Evolutionary conservation across 495 filamentous ascomycete genomes (phyloP).

Genomic region (Rostrohypoxylon terebratum): DNA sequence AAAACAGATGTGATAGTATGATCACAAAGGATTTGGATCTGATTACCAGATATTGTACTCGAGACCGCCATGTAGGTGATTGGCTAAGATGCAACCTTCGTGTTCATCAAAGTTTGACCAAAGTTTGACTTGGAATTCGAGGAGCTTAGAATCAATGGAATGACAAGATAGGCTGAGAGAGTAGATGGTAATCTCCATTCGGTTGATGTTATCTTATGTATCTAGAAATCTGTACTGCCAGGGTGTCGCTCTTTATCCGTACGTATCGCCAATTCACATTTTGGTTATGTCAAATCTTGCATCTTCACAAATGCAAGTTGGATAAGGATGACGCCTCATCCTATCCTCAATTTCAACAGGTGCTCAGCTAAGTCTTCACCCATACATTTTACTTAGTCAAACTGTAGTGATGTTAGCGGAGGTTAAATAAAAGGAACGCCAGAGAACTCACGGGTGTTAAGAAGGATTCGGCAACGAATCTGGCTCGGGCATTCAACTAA

Average conservation of each 20-base stretch:
- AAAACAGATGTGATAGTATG: too few species aligned
- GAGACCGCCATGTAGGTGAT: not conserved
- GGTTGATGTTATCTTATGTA: constrained; percentile 39
- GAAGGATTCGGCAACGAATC: constrained; percentile 98
- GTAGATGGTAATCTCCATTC: constrained; percentile 17
- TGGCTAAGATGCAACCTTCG: not conserved
- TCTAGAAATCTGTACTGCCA: constrained; percentile 25
- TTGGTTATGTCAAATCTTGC: constrained; percentile 34
- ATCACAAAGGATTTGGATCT: not conserved
- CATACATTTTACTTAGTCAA: constrained; percentile 40
- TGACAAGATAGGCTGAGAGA: not conserved
- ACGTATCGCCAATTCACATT: not conserved
- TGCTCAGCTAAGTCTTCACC: not conserved
- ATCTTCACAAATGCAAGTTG: constrained; percentile 15
- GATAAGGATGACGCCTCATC: constrained; percentile 22
- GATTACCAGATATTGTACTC: not conserved
- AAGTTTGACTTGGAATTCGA: not conserved
- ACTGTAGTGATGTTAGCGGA: constrained; percentile 35
- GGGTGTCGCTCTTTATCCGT: not conserved
- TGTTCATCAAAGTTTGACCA: not conserved
- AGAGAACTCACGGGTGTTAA: constrained; percentile 81
- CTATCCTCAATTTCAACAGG: constrained; percentile 18
- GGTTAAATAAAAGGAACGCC: not conserved
- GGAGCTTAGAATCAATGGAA: not conserved
- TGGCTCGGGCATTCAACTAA: constrained; percentile 94